Base-by-base conservation (phyloP, 164 flowering plant genomes). In the Euptelea pleiosperma region DNA sequence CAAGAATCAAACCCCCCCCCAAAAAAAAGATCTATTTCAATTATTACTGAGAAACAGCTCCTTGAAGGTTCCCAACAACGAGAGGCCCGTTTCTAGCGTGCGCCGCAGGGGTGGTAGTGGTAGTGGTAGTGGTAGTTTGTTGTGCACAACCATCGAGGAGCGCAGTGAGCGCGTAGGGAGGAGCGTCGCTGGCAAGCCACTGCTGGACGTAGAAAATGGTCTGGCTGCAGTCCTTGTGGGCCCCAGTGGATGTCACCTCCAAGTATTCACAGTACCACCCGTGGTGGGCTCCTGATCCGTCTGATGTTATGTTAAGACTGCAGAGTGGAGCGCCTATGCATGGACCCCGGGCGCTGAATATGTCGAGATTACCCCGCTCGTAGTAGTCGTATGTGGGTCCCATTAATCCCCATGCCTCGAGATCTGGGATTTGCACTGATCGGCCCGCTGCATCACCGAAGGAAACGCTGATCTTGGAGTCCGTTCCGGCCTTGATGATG, bases 181-280 rank as follows among this genome's bases (percentile, higher is more conserved):
- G 60, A 2, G 72, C 78, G 39, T 82, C 83, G 0, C 15, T 28
- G 6, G 83, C 74, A 8, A 87, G 73, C 94, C 94, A 84, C 64
- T 67, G 88, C 5, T 79, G 68, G 5, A 87, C 84, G 16, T 75
- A 55, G 65, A 84, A 87, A 30, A 59, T 16, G 35, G 74, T 51
- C 62, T 84, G 70, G 33, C 56, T 47, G 37, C 88, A 87, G 0
- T 6, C 34, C 39, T 18, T 65, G 55, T 84, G 85, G 6, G 78
- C 76, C 16, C 90, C 90, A 5, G 94, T 74, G 21, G 78, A 39
- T 0, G 89, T 81, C 33, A 87, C 88, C 67, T 87, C 82, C 8
- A 87, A 58, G 55, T 79, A 85, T 9, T 83, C 73, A 22, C 76
- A 71, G 59, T 63, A 84, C 95, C 91, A 87, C 6, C 95, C 85